phyloP scores from a whole-genome alignment of 768 basidiomycete species.

The Solioccasus polychromus region DNA sequence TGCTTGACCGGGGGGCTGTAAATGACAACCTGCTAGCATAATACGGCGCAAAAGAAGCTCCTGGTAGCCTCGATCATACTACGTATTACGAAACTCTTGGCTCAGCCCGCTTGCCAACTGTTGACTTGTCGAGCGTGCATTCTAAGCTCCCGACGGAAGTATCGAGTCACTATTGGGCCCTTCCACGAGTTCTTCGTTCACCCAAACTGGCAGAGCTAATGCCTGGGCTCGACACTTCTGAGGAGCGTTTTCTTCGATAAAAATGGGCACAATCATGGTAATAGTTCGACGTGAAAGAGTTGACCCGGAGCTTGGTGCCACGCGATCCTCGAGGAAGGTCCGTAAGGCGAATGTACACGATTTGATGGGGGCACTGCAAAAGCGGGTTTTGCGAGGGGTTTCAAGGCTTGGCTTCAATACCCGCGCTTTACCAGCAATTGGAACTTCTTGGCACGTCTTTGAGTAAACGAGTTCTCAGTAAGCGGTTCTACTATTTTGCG shows the following conservation, averaged over 20 bases:
- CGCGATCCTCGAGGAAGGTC: too few relatives aligned
- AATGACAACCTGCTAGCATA: slow-evolving; percentile 8
- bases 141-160: not conserved
- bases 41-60: slow-evolving; percentile 1
- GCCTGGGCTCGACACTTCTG: too few relatives aligned
- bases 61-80: too few relatives aligned
- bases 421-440: too few relatives aligned
- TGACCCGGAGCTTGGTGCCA: too few relatives aligned
- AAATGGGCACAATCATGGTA: not conserved
- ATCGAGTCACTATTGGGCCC: not conserved
- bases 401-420: too few relatives aligned
- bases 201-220: not conserved
- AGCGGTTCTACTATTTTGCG: too few relatives aligned
- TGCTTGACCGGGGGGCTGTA: too few relatives aligned
- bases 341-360: too few relatives aligned
- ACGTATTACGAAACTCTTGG: slow-evolving; percentile 1
- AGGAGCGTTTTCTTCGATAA: too few relatives aligned
- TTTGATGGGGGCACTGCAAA: slow-evolving; percentile 5
- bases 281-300: too few relatives aligned
- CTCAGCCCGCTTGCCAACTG: slow-evolving; percentile 1
- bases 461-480: not conserved
- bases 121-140: not conserved
- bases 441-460: slow-evolving; percentile 1
- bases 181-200: not conserved
- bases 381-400: slow-evolving; percentile 6